These are phyloP conservation scores for Craspedostauros australis DNA, from an alignment of 108 stramenopile genomes.

Conservation along the genomic window DNA sequence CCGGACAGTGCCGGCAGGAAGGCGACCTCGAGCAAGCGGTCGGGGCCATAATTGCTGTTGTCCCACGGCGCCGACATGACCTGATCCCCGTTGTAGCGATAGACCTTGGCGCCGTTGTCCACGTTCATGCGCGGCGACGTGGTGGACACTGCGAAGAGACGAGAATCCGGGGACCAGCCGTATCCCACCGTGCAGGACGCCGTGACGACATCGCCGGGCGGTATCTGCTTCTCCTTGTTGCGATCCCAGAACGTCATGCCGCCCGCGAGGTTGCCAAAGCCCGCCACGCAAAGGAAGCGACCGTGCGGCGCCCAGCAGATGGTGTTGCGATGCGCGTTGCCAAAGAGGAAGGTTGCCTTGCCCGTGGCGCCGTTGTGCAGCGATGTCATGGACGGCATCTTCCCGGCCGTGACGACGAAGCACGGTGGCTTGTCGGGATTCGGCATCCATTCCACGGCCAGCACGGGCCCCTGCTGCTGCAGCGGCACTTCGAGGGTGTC, in stretches of 20 bases:
- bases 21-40: slow-evolving; percentile 55
- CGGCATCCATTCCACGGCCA: slow-evolving; percentile 87
- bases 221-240: slow-evolving; percentile 77
- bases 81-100: slow-evolving; percentile 79
- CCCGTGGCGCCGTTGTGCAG: slow-evolving; percentile 87
- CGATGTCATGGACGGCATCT: slow-evolving; percentile 86
- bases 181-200: slow-evolving; percentile 62
- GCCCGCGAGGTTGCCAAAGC: slow-evolving; percentile 84
- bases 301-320: slow-evolving; percentile 88
- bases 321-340: slow-evolving; percentile 89
- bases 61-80: slow-evolving; percentile 57
- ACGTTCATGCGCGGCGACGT: slow-evolving; percentile 98
- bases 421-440: slow-evolving; percentile 58
- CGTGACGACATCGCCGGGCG: slow-evolving; percentile 34
- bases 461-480: slow-evolving; percentile 70
- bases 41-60: slow-evolving; percentile 64
- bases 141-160: slow-evolving; percentile 86
- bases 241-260: slow-evolving; percentile 97
- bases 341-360: slow-evolving; percentile 91
- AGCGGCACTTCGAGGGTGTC: slow-evolving; percentile 60
- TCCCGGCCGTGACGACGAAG: slow-evolving; percentile 88
- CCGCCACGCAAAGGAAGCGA: slow-evolving; percentile 79
- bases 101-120: slow-evolving; percentile 88
- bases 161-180: slow-evolving; percentile 90
- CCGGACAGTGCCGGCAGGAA: slow-evolving; percentile 48